phyloP scores from a whole-genome alignment of 495 filamentous ascomycete species.

The Podospora comata region DNA sequence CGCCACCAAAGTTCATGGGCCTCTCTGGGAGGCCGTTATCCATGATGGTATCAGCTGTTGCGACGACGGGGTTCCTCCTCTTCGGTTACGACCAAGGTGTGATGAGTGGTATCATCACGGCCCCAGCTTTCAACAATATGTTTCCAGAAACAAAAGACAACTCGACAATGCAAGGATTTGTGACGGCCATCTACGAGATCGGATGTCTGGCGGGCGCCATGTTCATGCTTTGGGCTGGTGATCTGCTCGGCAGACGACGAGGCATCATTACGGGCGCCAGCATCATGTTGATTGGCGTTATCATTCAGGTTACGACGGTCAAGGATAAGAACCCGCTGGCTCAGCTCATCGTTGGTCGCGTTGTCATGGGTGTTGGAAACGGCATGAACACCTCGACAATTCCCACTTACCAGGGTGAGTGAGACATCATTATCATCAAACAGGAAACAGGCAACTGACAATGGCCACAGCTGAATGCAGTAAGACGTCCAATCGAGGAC shows the following conservation, averaged over 20 bases:
- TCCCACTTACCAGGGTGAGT: constrained; percentile 74
- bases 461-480: constrained; percentile 54
- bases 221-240: constrained; percentile 64
- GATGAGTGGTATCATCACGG: constrained; percentile 83
- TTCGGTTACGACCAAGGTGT: constrained; percentile 67
- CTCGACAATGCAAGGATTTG: constrained; percentile 71
- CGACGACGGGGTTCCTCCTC: constrained; percentile 70
- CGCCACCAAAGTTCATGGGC: constrained; percentile 54
- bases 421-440: neutral
- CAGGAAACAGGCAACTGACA: neutral
- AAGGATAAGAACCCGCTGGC: constrained; percentile 43
- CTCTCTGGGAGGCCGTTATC: constrained; percentile 62
- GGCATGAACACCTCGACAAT: constrained; percentile 77
- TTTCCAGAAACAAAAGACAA: constrained; percentile 65
- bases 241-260: constrained; percentile 61
- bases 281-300: constrained; percentile 71
- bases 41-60: constrained; percentile 60
- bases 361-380: constrained; percentile 72
- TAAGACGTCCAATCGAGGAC: constrained; percentile 71
- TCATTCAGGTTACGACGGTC: constrained; percentile 61
- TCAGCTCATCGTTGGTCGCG: constrained; percentile 73
- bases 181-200: constrained; percentile 81
- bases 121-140: constrained; percentile 63
- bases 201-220: constrained; percentile 75
- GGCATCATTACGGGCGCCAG: constrained; percentile 56